Base-by-base conservation (phyloP, 2,329 filamentous ascomycete genomes). In the Leptographium wingfieldii region DNA sequence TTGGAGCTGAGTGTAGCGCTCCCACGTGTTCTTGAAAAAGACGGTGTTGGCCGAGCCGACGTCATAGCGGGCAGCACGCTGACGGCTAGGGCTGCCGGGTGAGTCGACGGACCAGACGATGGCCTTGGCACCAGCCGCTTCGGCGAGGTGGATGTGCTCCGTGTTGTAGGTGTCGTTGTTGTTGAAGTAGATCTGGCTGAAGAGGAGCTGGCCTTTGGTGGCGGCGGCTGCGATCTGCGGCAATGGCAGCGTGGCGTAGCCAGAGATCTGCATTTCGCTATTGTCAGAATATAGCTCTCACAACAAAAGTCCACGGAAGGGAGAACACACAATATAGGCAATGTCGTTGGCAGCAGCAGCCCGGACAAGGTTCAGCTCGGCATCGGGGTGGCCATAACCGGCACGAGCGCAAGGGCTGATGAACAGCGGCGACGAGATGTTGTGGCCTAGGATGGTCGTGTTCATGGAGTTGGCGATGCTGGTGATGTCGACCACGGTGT, bases 401-500 rank as follows among this genome's bases (percentile, higher is more conserved):
- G 70, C 78, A 6, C 72, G 71, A 31, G 78, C 76, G 11, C 74
- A 76, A 5, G 79, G 78, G 60, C 72, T 73, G 66, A 82, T 81
- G n/a, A 52, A 52, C 1, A 52, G 49, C 22, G 49, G 49, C 49
- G 27, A 46, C 43, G 43, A 46, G 16, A 46, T 19, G 19, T 22
- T 46, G 43, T 46, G 4, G 22, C 49, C 22, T 10, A 29, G 49
- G 11, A 25, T 76, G 22, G 73, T 78, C 5, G 78, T 80, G 19
- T 73, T 73, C 56, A 78, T 67, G 19, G 73, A 73, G 33, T 59
- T 64, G 62, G 76, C 73, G 53, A 77, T 67, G 31, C 72, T 69
- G 43, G 73, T 76, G 60, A 82, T 74, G 64, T 81, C 79, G n/a
- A 74, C 69, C 69, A 82, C 70, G 29, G 76, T 72, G 57, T 77